A percentile compares a stretch with the other conserved stretches of the same genome.
Conservation (phyloP, 2,329 filamentous ascomycete genomes). For the Ophiostoma montium region DNA sequence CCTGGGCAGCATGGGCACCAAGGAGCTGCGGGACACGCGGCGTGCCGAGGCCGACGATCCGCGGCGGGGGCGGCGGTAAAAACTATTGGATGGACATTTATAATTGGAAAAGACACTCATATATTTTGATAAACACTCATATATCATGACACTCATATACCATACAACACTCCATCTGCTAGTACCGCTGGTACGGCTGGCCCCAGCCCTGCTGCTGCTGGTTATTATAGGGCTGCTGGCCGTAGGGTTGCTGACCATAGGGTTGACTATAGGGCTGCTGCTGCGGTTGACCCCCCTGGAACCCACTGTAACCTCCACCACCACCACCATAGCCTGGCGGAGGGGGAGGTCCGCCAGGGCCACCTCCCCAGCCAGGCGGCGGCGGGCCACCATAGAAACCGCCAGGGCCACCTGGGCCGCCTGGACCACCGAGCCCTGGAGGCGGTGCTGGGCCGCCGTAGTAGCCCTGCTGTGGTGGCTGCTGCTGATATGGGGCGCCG, state of each 20-base stretch:
- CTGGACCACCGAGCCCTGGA: not conserved
- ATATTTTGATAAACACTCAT: too few relatives aligned
- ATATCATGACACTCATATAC: too few relatives aligned
- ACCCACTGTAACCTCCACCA: not conserved
- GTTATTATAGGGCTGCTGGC: not conserved
- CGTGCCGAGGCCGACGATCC: conserved; percentile 71
- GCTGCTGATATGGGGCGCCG: not conserved
- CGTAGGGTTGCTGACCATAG: not conserved
- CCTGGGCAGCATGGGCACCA: conserved; percentile 76
- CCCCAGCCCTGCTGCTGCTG: conserved; percentile 5
- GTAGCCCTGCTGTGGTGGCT: conserved; percentile 2
- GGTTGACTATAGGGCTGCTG: conserved; percentile 4
- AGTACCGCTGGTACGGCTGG: not conserved
- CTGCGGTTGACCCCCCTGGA: conserved; percentile 1
- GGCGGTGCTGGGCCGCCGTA: not conserved
- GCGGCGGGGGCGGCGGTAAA: conserved; percentile 47
- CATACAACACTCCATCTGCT: too few relatives aligned
- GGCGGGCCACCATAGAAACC: not conserved
- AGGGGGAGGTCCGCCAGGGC: conserved; percentile 2
- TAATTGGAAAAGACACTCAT: too few relatives aligned
- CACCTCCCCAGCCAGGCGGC: conserved; percentile 3
- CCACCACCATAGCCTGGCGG: conserved; percentile 3
- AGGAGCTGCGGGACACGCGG: conserved; percentile 77
- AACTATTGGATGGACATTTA: too few relatives aligned
- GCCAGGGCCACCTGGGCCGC: conserved; percentile 1